These are phyloP conservation scores for Spongispora temasekensis DNA, from an alignment of 1,284 basidiomycete species.

Conservation along the genomic window DNA sequence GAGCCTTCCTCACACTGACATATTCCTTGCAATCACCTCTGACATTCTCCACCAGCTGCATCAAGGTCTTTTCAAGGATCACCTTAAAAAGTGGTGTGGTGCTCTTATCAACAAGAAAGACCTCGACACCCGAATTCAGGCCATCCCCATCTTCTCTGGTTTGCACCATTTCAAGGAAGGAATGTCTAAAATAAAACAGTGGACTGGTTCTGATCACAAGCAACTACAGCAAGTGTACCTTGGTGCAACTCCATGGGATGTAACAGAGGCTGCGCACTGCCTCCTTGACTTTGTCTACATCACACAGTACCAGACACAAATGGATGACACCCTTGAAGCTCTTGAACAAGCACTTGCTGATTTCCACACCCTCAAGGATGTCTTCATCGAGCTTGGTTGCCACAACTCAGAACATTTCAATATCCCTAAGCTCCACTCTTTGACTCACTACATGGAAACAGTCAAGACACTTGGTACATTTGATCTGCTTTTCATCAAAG, in stretches of 20 bases:
- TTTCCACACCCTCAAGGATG: not conserved
- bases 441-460: not conserved
- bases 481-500: too few species aligned
- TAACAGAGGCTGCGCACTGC: not conserved
- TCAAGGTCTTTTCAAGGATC: not conserved
- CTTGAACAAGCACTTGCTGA: not conserved
- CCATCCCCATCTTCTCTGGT: not conserved
- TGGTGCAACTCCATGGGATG: not conserved
- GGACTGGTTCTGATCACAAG: not conserved
- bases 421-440: not conserved
- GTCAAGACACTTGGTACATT: not conserved
- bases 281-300: not conserved
- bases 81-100: not conserved
- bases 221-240: not conserved
- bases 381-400: not conserved
- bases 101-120: not conserved
- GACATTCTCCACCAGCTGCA: not conserved
- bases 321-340: not conserved
- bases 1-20: not conserved
- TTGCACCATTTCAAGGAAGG: too few species aligned
- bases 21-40: not conserved
- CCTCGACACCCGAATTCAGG: not conserved
- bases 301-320: not conserved
- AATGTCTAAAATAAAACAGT: too few species aligned
- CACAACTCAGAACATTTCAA: not conserved